Percentiles rank a stretch among this genome's conserved stretches.
phyloP scores from a whole-genome alignment of 2,329 filamentous ascomycete species.

The Aspergillus sp. region DNA sequence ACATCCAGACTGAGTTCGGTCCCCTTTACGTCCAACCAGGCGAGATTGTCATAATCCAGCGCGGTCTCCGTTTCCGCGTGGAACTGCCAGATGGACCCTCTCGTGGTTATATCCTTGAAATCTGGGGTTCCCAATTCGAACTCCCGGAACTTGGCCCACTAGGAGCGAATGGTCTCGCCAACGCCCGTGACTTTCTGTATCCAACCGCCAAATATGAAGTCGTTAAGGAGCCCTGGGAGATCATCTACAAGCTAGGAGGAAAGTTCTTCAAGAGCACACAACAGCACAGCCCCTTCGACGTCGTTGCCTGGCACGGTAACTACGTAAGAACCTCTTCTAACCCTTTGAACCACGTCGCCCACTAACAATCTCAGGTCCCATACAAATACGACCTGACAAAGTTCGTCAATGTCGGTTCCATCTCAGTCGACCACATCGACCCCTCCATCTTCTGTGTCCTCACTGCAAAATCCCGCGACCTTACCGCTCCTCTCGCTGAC shows the following conservation, averaged over 20 bases:
- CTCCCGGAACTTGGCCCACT: constrained; percentile 68
- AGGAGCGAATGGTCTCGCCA: constrained; percentile 66
- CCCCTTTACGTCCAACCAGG: constrained; percentile 64
- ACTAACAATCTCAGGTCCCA: constrained; percentile 26
- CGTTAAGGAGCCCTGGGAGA: constrained; percentile 56
- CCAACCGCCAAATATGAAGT: constrained; percentile 61
- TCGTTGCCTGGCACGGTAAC: constrained; percentile 71
- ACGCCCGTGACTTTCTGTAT: constrained; percentile 63
- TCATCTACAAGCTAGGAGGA: constrained; percentile 63
- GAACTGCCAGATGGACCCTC: constrained; percentile 59
- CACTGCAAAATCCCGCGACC: constrained; percentile 40
- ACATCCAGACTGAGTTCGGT: constrained; percentile 69
- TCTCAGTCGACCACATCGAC: constrained; percentile 43
- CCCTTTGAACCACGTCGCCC: not conserved
- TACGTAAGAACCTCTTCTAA: constrained; percentile 41
- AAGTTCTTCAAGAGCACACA: constrained; percentile 62
- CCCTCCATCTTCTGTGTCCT: constrained; percentile 43
- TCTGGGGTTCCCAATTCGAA: constrained; percentile 64
- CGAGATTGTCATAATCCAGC: constrained; percentile 66
- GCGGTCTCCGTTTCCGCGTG: constrained; percentile 65
- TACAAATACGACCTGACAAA: constrained; percentile 45
- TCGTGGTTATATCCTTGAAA: constrained; percentile 66
- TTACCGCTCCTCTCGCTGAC: constrained; percentile 36
- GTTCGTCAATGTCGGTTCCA: constrained; percentile 41
- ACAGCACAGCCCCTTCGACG: constrained; percentile 67